These are phyloP conservation scores for Talaromyces wortmannii DNA, from an alignment of 495 filamentous ascomycete genomes.

Conservation along the genomic window DNA sequence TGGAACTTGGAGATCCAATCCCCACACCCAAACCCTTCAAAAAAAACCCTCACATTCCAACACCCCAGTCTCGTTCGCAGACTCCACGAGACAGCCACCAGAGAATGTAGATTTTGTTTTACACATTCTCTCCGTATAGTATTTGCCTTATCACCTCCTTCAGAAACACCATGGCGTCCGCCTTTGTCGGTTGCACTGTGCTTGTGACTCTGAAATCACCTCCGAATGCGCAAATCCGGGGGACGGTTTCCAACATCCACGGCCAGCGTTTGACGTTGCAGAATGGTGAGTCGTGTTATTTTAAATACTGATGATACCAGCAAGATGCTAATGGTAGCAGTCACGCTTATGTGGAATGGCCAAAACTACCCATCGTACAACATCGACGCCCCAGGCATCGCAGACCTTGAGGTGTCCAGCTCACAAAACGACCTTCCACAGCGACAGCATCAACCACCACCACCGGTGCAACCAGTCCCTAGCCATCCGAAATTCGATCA, in stretches of 20 bases:
- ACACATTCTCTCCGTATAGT: not conserved
- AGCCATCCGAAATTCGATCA: not conserved
- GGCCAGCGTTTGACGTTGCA: constrained; percentile 67
- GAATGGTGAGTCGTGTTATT: constrained; percentile 53
- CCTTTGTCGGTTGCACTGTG: constrained; percentile 77
- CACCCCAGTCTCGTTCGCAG: not conserved
- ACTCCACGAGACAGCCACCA: not conserved
- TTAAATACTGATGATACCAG: not conserved
- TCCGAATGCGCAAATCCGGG: constrained; percentile 57
- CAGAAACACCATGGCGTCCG: constrained; percentile 45
- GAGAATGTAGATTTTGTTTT: not conserved
- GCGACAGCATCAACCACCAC: not conserved
- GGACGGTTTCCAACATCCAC: constrained; percentile 66
- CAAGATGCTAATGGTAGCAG: constrained; percentile 16
- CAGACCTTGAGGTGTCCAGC: constrained; percentile 45
- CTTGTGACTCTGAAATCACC: constrained; percentile 66
- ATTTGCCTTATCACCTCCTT: not conserved
- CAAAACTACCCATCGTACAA: constrained; percentile 39
- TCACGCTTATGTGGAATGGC: constrained; percentile 42
- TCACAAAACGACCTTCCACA: constrained; percentile 18
- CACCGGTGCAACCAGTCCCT: not conserved
- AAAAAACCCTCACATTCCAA: not conserved
- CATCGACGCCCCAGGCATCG: constrained; percentile 49
- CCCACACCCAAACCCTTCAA: too few relatives aligned
- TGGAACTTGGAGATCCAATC: too few relatives aligned